phyloP scores from a whole-genome alignment of 2,329 filamentous ascomycete genomes.

The Epichloe gansuensis region DNA sequence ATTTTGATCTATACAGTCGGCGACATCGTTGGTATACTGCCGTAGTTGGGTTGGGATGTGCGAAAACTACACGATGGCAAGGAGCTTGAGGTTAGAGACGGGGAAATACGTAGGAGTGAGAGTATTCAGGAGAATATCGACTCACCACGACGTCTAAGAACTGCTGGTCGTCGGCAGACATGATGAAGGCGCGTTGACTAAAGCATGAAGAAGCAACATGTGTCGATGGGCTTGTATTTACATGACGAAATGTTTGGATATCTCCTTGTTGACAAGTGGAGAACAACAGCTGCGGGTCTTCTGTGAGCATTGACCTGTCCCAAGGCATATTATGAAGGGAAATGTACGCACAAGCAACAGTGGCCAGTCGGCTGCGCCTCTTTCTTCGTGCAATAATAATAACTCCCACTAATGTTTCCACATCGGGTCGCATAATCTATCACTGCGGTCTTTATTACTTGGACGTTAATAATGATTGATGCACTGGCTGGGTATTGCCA shows the following conservation, averaged over 20 bases:
- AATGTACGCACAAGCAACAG: too few species aligned
- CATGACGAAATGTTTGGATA: slow-evolving; percentile 4
- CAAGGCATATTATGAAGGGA: too few species aligned
- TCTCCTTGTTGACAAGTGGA: slow-evolving; percentile 3
- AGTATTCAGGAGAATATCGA: slow-evolving; percentile 2
- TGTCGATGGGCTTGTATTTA: slow-evolving; percentile 1
- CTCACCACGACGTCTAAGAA: slow-evolving; percentile 61
- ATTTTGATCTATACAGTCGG: slow-evolving; percentile 68
- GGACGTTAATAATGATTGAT: too few species aligned
- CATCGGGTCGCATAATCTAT: too few species aligned
- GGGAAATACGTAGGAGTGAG: neutral
- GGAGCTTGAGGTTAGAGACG: slow-evolving; percentile 1
- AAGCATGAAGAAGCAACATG: neutral
- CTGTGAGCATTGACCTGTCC: neutral
- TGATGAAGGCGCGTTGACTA: slow-evolving; percentile 27
- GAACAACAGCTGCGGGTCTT: neutral
- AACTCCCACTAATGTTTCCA: too few species aligned
- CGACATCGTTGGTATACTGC: slow-evolving; percentile 58
- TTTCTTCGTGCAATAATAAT: too few species aligned
- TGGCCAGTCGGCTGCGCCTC: neutral
- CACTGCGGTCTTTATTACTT: too few species aligned
- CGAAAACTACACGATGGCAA: slow-evolving; percentile 29
- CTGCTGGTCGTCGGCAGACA: slow-evolving; percentile 71
- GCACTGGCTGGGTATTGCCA: too few species aligned
- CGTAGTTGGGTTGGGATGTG: slow-evolving; percentile 51